A percentile compares a stretch with the other conserved stretches of the same genome.
Evolutionary conservation across 805 yeast species (phyloP).

Genomic region (Candida manassasensis): DNA sequence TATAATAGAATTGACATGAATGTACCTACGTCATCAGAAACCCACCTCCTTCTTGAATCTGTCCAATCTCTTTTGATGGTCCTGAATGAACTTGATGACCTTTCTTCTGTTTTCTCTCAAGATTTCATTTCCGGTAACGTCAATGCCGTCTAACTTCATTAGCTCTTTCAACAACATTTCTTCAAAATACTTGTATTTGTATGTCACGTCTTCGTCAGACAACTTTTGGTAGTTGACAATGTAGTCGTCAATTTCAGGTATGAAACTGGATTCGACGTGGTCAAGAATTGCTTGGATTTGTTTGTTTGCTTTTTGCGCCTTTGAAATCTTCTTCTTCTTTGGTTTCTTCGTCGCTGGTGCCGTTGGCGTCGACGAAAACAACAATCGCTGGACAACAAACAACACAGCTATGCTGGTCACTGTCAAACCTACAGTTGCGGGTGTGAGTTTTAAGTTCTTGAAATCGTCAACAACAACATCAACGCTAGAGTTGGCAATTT

Average conservation of each 20-base stretch:
- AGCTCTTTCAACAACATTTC: constrained; percentile 65
- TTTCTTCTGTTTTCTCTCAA: constrained; percentile 56
- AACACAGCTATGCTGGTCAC: constrained; percentile 27
- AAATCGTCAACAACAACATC: constrained; percentile 27
- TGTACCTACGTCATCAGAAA: no score
- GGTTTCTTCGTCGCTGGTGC: constrained; percentile 15
- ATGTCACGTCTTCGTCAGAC: constrained; percentile 32
- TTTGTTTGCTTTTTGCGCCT: constrained; percentile 37
- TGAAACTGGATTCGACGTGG: constrained; percentile 35
- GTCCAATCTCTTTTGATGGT: constrained; percentile 54
- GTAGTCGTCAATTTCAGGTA: constrained; percentile 33
- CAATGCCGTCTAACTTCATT: constrained; percentile 63
- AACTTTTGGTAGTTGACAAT: constrained; percentile 23
- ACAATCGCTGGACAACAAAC: constrained; percentile 17
- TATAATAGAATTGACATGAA: no score
- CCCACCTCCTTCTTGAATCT: constrained; percentile 30
- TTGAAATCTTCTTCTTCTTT: constrained; percentile 33
- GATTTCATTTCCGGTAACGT: constrained; percentile 44
- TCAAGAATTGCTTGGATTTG: constrained; percentile 37
- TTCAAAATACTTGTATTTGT: constrained; percentile 54
- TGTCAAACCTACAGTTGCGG: constrained; percentile 30
- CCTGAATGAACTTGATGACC: constrained; percentile 57
- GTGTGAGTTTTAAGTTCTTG: constrained; percentile 23
- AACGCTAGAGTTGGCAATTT: background rate
- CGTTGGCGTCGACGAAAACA: constrained; percentile 10